Base-by-base conservation (phyloP, 768 basidiomycete genomes). In the Boletus sp. region DNA sequence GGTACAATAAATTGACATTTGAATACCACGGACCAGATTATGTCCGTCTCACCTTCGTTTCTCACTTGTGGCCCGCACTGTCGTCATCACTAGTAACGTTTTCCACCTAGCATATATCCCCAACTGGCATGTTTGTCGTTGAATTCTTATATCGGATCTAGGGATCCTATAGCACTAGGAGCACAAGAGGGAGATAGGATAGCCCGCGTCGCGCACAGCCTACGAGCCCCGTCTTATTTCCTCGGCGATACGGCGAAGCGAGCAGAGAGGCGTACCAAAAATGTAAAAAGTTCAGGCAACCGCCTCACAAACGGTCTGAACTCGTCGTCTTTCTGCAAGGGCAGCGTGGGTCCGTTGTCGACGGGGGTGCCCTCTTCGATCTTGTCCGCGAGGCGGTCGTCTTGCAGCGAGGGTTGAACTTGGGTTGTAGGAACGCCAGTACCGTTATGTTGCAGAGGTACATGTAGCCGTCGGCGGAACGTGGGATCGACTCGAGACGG, bases 281-380 rank as follows among this genome's bases (percentile, higher is more conserved):
- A 70, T 95, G 90, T 91, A 93, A 95, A n/a, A n/a, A n/a, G n/a
- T 76, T 96, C 93, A 39, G 97, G 97, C 61, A 99, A 76, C 54
- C 97, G 79, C 62, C 97, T 79, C 55, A 99, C 94, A 72, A 99
- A 99, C 7, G 97, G 97, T 58, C 94, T 79, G 76, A 99, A 98
- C 68, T 99, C 97, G 61, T 98, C 96, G 68, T 98, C 96, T 49
- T 85, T 74, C 75, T 84, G 64, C 14, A 76, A 77, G 11, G 89
- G 90, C 28, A 90, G 79, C 2, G 85, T 80, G 42, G 76, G 74
- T 4, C 78, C 79, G 7, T 70, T 71, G 30, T 80, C n/a, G n/a
- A n/a, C 82, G n/a, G 79, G 78, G 3, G 88, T 90, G 20, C 94
- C 96, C 71, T 92, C 94, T 66, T 99, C 97, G 20, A 97, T 89